These are phyloP conservation scores for Talaromyces thailandensis DNA, from an alignment of 495 filamentous ascomycete genomes.

Conservation along the genomic window DNA sequence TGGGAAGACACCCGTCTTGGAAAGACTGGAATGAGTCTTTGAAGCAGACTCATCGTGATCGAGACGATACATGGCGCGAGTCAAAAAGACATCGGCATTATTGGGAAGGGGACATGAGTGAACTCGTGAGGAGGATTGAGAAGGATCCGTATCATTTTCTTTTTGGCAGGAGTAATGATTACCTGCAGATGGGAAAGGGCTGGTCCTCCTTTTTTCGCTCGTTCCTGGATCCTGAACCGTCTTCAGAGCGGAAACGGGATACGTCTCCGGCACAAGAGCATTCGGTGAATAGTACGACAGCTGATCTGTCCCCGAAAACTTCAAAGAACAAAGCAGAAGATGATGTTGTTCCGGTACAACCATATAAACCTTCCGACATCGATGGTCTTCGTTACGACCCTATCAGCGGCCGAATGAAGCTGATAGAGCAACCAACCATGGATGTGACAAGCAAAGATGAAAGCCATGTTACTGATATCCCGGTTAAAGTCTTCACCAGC, in stretches of 20 bases:
- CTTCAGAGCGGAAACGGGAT: not conserved
- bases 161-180: slow-evolving; percentile 30
- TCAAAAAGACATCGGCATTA: not conserved
- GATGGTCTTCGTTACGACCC: slow-evolving; percentile 24
- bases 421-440: not conserved
- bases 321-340: not conserved
- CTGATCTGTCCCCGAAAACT: slow-evolving; percentile 4
- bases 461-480: not conserved
- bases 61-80: slow-evolving; percentile 5
- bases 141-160: slow-evolving; percentile 31
- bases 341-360: slow-evolving; percentile 7
- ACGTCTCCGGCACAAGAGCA: not conserved
- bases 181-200: slow-evolving; percentile 9
- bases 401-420: slow-evolving; percentile 32
- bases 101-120: slow-evolving; percentile 9
- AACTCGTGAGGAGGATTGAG: slow-evolving; percentile 26
- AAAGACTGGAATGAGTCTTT: not conserved
- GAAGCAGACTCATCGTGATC: not conserved
- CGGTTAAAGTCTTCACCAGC: not conserved
- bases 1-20: not conserved
- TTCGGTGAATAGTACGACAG: slow-evolving; percentile 3
- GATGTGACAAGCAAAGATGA: not conserved
- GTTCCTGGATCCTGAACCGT: slow-evolving; percentile 11
- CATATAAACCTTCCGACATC: slow-evolving; percentile 4
- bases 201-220: slow-evolving; percentile 22